These are phyloP conservation scores for Helminthosporium solani DNA, from an alignment of 2,329 filamentous ascomycete genomes.

Conservation along the genomic window DNA sequence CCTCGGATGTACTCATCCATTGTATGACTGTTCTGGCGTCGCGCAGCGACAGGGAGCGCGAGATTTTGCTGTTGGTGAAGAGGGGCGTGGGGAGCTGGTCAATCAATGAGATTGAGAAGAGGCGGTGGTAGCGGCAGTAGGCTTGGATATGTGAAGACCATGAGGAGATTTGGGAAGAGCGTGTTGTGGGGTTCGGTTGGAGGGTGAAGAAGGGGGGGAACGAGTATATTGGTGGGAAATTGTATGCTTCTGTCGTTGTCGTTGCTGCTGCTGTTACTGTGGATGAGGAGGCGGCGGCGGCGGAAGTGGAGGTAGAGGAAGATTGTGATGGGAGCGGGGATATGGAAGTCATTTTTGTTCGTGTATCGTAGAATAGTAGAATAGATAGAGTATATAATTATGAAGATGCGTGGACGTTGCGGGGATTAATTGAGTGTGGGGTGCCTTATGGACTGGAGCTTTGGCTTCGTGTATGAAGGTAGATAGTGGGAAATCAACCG, in stretches of 20 bases:
- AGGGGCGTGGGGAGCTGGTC: constrained; percentile 55
- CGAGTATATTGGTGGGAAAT: constrained; percentile 58
- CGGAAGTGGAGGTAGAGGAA: constrained; percentile 5
- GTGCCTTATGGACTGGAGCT: background rate
- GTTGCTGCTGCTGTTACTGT: constrained; percentile 9
- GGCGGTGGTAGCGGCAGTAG: constrained; percentile 76
- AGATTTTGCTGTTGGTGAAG: constrained; percentile 52
- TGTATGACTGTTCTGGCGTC: constrained; percentile 57
- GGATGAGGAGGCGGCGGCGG: constrained; percentile 6
- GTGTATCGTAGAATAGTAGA: background rate
- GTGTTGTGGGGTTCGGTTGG: constrained; percentile 72
- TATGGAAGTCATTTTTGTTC: constrained; percentile 15
- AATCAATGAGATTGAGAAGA: constrained; percentile 72
- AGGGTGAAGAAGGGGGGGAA: constrained; percentile 86
- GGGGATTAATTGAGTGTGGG: background rate
- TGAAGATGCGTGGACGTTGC: background rate
- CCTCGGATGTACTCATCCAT: constrained; percentile 56
- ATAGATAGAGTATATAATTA: background rate
- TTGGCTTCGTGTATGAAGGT: background rate
- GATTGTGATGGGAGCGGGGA: constrained; percentile 7
- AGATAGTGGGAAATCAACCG: too few relatives aligned
- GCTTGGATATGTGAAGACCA: constrained; percentile 84
- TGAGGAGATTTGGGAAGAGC: constrained; percentile 73
- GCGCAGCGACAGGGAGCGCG: constrained; percentile 50
- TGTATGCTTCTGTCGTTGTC: constrained; percentile 30